Evolutionary conservation across 192 early-diverging fungal genomes (phyloP).

Genomic region (Phlyctochytrium planicorne): DNA sequence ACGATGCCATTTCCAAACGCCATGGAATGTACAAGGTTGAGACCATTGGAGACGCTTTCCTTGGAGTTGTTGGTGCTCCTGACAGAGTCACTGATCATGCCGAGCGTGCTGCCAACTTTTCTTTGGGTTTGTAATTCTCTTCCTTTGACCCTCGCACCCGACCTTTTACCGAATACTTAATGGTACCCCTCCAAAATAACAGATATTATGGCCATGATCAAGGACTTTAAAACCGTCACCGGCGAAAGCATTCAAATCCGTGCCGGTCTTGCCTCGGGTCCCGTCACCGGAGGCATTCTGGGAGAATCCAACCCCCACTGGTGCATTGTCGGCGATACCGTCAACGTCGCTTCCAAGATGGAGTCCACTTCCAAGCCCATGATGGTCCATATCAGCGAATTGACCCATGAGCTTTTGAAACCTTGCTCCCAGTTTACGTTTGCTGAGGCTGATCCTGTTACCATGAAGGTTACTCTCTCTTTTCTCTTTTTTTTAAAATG

Average conservation of each 20-base stretch:
- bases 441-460: constrained; percentile 11
- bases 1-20: constrained; percentile 41
- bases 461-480: constrained; percentile 13
- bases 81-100: constrained; percentile 31
- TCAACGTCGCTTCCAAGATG: constrained; percentile 47
- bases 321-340: constrained; percentile 49
- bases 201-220: constrained; percentile 43
- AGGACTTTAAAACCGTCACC: constrained; percentile 33
- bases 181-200: no score
- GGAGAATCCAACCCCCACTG: constrained; percentile 46
- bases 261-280: constrained; percentile 47
- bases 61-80: constrained; percentile 27
- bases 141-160: no score
- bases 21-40: constrained; percentile 49
- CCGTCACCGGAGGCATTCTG: constrained; percentile 44
- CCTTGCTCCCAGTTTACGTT: not conserved
- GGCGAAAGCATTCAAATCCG: constrained; percentile 42
- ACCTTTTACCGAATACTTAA: not conserved
- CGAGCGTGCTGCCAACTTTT: constrained; percentile 27
- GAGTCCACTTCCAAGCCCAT: constrained; percentile 43
- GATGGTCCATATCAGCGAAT: constrained; percentile 42
- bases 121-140: constrained; percentile 15
- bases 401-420: constrained; percentile 31
- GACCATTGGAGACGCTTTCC: constrained; percentile 45
- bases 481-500: not conserved